Conservation (phyloP, 1,139 yeast species). For the Sugiyamaella paludigena region DNA sequence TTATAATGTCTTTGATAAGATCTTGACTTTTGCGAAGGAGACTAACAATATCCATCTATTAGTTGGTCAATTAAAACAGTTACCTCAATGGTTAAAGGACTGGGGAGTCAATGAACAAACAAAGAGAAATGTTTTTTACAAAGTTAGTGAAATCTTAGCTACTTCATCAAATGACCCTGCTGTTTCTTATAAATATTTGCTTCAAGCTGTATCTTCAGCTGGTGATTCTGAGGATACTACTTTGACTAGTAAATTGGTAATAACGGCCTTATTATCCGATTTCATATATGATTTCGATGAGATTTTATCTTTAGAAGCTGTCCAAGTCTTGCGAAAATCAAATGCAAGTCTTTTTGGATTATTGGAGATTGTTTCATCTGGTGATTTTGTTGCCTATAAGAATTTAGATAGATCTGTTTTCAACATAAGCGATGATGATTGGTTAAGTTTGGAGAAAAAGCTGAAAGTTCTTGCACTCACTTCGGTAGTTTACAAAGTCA, state of each 20-base stretch:
- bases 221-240: slow-evolving; percentile 22
- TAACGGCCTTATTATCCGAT: slow-evolving; percentile 30
- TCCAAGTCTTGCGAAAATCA: slow-evolving; percentile 27
- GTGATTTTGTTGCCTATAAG: slow-evolving; percentile 34
- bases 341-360: slow-evolving; percentile 31
- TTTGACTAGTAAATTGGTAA: slow-evolving; percentile 32
- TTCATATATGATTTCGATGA: slow-evolving; percentile 38
- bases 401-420: slow-evolving; percentile 20
- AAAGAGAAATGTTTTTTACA: slow-evolving; percentile 32
- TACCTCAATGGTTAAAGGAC: slow-evolving; percentile 40
- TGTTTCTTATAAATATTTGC: slow-evolving; percentile 32
- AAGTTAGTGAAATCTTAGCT: slow-evolving; percentile 32
- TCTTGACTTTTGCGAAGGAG: slow-evolving; percentile 37
- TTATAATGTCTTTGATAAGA: slow-evolving; percentile 35
- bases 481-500: slow-evolving; percentile 27
- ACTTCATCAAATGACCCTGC: slow-evolving; percentile 26
- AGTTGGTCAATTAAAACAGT: slow-evolving; percentile 39
- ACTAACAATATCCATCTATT: slow-evolving; percentile 37
- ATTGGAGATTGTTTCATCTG: slow-evolving; percentile 36
- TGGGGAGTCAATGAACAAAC: slow-evolving; percentile 37
- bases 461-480: slow-evolving; percentile 33
- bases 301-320: slow-evolving; percentile 35
- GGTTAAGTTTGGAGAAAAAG: slow-evolving; percentile 30
- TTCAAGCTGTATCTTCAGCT: slow-evolving; percentile 30
- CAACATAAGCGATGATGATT: slow-evolving; percentile 24